Conservation (phyloP, 495 filamentous ascomycete species). For the Platismatia glauca region DNA sequence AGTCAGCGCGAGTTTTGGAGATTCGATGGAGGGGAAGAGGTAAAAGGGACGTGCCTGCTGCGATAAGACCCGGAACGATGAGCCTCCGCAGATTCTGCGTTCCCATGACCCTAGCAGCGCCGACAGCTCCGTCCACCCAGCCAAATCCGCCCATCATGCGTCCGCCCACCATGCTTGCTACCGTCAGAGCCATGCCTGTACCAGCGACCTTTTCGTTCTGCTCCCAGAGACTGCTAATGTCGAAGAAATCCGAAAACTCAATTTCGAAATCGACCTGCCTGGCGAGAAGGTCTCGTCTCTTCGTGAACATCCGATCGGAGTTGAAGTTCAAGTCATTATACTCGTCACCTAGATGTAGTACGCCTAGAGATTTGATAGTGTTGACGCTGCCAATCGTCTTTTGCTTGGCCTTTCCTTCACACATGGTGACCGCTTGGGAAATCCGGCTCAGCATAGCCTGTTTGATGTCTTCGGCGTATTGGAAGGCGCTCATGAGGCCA, state of each 20-base stretch:
- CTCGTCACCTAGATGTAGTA: conserved; percentile 80
- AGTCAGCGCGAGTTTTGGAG: conserved; percentile 25
- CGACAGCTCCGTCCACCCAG: conserved; percentile 82
- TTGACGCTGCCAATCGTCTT: conserved; percentile 77
- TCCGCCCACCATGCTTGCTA: conserved; percentile 75
- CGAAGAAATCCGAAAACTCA: conserved; percentile 89
- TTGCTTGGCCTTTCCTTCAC: conserved; percentile 74
- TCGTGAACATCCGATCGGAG: conserved; percentile 84
- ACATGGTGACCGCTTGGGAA: conserved; percentile 61
- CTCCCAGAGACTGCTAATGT: conserved; percentile 71
- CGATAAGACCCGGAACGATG: conserved; percentile 68
- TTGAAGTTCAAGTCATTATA: conserved; percentile 79
- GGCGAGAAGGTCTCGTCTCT: conserved; percentile 67
- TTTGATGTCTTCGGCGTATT: conserved; percentile 90
- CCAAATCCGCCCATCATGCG: conserved; percentile 72
- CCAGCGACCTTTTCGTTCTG: conserved; percentile 89
- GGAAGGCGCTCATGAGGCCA: conserved; percentile 73
- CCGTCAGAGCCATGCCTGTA: conserved; percentile 86
- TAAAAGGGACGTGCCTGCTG: conserved; percentile 55
- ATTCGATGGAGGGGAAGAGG: not conserved
- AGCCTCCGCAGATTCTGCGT: conserved; percentile 71
- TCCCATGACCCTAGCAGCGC: conserved; percentile 71
- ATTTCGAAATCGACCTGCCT: conserved; percentile 78
- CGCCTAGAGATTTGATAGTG: conserved; percentile 75
- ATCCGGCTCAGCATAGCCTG: conserved; percentile 85